Base-by-base conservation (phyloP, 1,284 basidiomycete species). In the Austroboletus sp. region DNA sequence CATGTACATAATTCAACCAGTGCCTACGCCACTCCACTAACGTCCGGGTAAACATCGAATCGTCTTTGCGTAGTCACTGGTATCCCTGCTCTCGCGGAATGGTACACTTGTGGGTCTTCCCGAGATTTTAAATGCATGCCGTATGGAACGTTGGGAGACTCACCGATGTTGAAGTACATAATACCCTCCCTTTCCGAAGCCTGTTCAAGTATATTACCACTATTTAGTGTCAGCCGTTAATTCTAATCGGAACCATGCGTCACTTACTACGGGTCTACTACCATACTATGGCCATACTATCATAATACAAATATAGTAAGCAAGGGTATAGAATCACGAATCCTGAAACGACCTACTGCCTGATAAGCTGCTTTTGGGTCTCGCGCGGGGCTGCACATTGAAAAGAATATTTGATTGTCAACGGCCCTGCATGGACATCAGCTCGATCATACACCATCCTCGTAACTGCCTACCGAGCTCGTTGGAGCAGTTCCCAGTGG, bases 351-450 rank as follows among this genome's bases (percentile, higher is more conserved):
- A 72, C 86, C 58, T 56, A 91, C 89, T 49, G 92, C 90, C 63
- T 94, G 89, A 63, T 94, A 95, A 15, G 72, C 76, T 25, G 89
- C 85, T 12, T 73, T 79, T 47, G 85, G 65, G 54, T 96, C 88
- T 30, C 95, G 79, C 1, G 96, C 93, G 26, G 94, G 93, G 52
- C 93, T 97, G 66, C 93, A 97, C 85, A 94, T 95, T 2, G 89
- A 79, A 52, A 96, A 82, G 69, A 82, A 99, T 16, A 98, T 80
- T 68, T 98, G 95, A 61, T 98, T 97, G 64, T 99, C 95, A 25
- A 93, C 80, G 8, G 95, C 95, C 46, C 93, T 92, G 57, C 8
- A 46, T 17, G 45, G 31, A 31, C 48, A 16, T 65, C 25, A 59
- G 44, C 38, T 34, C 15, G 30, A 33, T 31, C 21, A 37, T 17